These are phyloP conservation scores for Scytalidium lignicola DNA, from an alignment of 2,329 filamentous ascomycete genomes.

Conservation along the genomic window DNA sequence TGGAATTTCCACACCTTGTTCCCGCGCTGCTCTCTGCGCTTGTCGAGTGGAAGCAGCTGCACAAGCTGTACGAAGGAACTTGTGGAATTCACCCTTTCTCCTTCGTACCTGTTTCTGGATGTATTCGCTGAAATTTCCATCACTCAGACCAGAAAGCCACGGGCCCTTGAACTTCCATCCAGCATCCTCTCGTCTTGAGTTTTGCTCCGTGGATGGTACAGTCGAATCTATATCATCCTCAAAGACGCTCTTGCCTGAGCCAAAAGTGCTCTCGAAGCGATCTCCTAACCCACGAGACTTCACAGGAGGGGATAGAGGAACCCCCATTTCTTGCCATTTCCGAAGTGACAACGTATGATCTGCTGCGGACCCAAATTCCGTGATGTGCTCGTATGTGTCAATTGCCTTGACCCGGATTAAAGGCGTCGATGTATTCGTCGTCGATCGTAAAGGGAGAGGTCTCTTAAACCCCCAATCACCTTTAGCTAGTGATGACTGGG, in stretches of 20 bases:
- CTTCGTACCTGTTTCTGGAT: constrained; percentile 48
- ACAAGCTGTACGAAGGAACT: constrained; percentile 45
- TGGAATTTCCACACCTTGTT: constrained; percentile 24
- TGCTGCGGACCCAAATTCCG: constrained; percentile 78
- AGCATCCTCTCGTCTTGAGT: constrained; percentile 32
- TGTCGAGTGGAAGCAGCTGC: constrained; percentile 39
- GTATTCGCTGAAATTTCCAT: constrained; percentile 55
- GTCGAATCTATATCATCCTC: constrained; percentile 54
- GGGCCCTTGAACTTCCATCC: constrained; percentile 65
- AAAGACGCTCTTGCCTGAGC: constrained; percentile 47
- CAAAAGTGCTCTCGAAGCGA: neutral
- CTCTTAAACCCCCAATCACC: constrained; percentile 95
- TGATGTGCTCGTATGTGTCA: constrained; percentile 83
- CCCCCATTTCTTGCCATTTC: constrained; percentile 80
- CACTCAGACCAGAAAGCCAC: constrained; percentile 58
- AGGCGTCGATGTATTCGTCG: constrained; percentile 66
- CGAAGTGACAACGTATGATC: constrained; percentile 75
- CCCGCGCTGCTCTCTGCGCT: constrained; percentile 34
- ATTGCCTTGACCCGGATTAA: constrained; percentile 71
- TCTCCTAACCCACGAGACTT: constrained; percentile 15
- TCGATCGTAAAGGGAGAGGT: constrained; percentile 70
- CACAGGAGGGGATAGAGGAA: constrained; percentile 59
- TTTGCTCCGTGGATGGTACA: constrained; percentile 24
- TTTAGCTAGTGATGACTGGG: constrained; percentile 62
- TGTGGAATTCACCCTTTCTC: constrained; percentile 49